phyloP scores from a whole-genome alignment of 2,329 filamentous ascomycete genomes.

The Pleoardoris graminearum region DNA sequence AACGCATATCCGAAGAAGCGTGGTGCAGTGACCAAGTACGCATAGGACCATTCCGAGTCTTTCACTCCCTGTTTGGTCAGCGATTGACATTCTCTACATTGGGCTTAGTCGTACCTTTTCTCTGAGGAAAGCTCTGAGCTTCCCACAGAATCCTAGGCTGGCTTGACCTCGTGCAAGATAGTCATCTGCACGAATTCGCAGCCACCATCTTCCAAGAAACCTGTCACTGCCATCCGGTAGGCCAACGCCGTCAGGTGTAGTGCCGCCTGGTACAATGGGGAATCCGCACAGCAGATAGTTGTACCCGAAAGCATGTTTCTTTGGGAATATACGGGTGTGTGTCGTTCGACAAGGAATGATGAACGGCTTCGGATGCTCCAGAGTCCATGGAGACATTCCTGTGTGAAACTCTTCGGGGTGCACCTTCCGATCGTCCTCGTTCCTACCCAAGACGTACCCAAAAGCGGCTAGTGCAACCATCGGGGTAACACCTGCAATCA shows the following conservation, averaged over 20 bases:
- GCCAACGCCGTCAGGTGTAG: slow-evolving; percentile 16
- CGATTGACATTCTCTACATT: neutral
- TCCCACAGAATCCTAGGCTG: slow-evolving; percentile 62
- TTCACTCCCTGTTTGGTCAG: slow-evolving; percentile 57
- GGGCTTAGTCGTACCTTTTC: slow-evolving; percentile 53
- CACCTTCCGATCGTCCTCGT: neutral
- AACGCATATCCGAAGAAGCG: slow-evolving; percentile 71
- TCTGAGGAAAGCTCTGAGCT: slow-evolving; percentile 63
- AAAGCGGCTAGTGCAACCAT: slow-evolving; percentile 19
- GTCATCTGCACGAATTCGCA: slow-evolving; percentile 62
- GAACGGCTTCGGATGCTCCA: slow-evolving; percentile 38
- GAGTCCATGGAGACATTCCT: slow-evolving; percentile 14
- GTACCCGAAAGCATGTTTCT: slow-evolving; percentile 69
- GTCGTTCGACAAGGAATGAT: slow-evolving; percentile 68
- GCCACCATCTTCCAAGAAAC: slow-evolving; percentile 55
- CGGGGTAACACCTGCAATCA: slow-evolving; percentile 8
- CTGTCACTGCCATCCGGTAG: slow-evolving; percentile 27
- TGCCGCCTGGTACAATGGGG: slow-evolving; percentile 65
- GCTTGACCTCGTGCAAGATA: slow-evolving; percentile 62
- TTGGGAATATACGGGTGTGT: slow-evolving; percentile 68
- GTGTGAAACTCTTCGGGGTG: neutral
- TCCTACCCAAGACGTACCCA: slow-evolving; percentile 1
- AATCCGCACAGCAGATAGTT: slow-evolving; percentile 71
- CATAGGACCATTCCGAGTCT: slow-evolving; percentile 64
- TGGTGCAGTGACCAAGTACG: slow-evolving; percentile 72